Evolutionary conservation across 2,329 filamentous ascomycete species (phyloP), one percentile per base, ranked within the genome.

Genomic region (Beauveria asiatica): DNA sequence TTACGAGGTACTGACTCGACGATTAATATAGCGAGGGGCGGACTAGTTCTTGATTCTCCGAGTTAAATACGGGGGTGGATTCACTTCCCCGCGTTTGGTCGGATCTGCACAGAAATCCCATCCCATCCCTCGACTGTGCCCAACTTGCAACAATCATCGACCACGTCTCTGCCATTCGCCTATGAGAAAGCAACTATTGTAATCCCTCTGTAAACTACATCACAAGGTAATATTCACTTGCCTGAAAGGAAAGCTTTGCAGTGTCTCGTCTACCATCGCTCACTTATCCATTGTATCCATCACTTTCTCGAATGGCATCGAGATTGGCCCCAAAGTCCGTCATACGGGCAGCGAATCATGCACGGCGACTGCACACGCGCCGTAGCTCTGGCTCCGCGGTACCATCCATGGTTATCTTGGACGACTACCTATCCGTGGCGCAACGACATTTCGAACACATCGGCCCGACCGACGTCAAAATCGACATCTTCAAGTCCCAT

Each of bases 341-440:
- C n/a, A 2, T 27, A 52, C 21, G 45, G 17, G 45, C 45, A 7
- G 44, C 10, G 17, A 21, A 25, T n/a, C 21, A 55, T 50, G 45
- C n/a, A 17, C 51, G 45, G 1, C 51, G n/a, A 45, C 16, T 49
- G 17, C 42, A 56, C 37, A 45, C 59, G 17, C 16, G 21, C 5
- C 37, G n/a, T 21, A 45, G 3, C 11, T 6, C 42, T 42, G 37
- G 21, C 39, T 39, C 61, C 7, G 33, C 42, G 2, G 39, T 42
- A 5, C 60, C 60, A 8, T 62, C 67, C 19, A 59, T 86, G 60
- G 87, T 85, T 21, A 81, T 90, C 64, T 78, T 90, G 2, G 87
- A 90, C 67, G 87, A 90, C 74, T 90, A 90, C 72, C 84, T 87
- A 67, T 76, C 74, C 64, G 75, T 87, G 62, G 81, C 85, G 1